These are phyloP conservation scores for Sporobolomyces pararoseus DNA, from an alignment of 768 basidiomycete species.

Conservation along the genomic window DNA sequence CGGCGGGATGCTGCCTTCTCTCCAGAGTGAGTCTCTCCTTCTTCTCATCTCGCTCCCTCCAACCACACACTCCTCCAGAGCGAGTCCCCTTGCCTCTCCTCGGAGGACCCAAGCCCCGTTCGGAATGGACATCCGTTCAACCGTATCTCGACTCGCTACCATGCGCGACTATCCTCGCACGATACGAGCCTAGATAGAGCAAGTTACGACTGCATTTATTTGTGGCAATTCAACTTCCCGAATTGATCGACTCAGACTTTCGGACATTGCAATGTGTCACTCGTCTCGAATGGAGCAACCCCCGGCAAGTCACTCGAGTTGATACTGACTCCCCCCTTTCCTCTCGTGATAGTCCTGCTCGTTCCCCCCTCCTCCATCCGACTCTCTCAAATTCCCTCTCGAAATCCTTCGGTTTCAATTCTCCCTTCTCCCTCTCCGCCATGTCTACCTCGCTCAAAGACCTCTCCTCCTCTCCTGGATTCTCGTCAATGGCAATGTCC, in stretches of 20 bases:
- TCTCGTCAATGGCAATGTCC: conserved; percentile 43
- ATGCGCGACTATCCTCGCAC: too few relatives aligned
- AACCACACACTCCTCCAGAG: too few relatives aligned
- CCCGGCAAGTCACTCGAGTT: not conserved
- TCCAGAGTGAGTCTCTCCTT: conserved; percentile 17
- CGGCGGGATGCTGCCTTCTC: conserved; percentile 31
- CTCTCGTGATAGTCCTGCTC: conserved; percentile 19
- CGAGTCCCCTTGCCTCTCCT: too few relatives aligned
- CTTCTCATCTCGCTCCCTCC: not conserved
- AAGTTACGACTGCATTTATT: too few relatives aligned
- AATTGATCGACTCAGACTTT: too few relatives aligned
- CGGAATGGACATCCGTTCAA: too few relatives aligned
- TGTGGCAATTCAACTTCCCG: too few relatives aligned
- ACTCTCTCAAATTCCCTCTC: conserved; percentile 38
- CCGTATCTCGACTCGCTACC: too few relatives aligned
- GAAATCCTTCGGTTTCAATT: conserved; percentile 39
- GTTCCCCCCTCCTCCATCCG: conserved; percentile 41
- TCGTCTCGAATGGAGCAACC: not conserved
- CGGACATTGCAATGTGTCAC: too few relatives aligned
- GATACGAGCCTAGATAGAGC: too few relatives aligned
- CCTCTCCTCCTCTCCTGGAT: conserved; percentile 40
- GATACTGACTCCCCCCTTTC: not conserved
- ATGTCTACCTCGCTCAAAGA: conserved; percentile 39
- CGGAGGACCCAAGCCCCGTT: too few relatives aligned
- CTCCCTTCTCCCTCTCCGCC: conserved; percentile 42